Evolutionary conservation across 495 filamentous ascomycete species (phyloP).

Genomic region (Ascobolus immersus): DNA sequence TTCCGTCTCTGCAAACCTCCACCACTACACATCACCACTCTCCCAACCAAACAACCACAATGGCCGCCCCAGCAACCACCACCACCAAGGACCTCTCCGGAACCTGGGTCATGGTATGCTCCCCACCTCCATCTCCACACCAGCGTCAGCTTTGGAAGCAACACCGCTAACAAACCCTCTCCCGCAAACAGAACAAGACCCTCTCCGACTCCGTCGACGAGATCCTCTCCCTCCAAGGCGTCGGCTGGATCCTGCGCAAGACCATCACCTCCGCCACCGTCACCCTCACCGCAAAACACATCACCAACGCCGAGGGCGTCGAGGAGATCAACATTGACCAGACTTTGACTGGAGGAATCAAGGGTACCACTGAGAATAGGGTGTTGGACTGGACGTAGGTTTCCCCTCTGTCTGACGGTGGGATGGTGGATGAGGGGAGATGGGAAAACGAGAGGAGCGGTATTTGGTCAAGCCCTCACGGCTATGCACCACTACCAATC

Average conservation of each 20-base stretch:
- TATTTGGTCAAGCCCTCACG: too few species aligned
- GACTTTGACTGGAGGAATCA: slow-evolving; percentile 46
- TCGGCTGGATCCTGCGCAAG: slow-evolving; percentile 63
- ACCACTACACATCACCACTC: neutral
- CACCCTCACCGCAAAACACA: slow-evolving; percentile 43
- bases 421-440: neutral
- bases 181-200: slow-evolving; percentile 39
- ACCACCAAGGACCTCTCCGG: slow-evolving; percentile 53
- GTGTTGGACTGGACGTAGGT: slow-evolving; percentile 35
- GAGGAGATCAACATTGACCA: slow-evolving; percentile 66
- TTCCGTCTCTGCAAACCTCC: too few species aligned
- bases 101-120: slow-evolving; percentile 49
- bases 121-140: neutral
- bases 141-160: slow-evolving; percentile 1
- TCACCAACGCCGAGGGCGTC: slow-evolving; percentile 21
- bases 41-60: slow-evolving; percentile 21
- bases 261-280: slow-evolving; percentile 44
- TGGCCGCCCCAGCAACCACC: slow-evolving; percentile 57
- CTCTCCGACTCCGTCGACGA: slow-evolving; percentile 48
- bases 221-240: slow-evolving; percentile 53
- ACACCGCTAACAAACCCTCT: slow-evolving; percentile 3
- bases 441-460: too few species aligned
- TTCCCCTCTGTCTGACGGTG: neutral
- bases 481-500: too few species aligned
- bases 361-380: slow-evolving; percentile 45